Evolutionary conservation across 805 yeast species (phyloP), one percentile per base, ranked within the genome.

Genomic region (Citeromyces nyonsensis): DNA sequence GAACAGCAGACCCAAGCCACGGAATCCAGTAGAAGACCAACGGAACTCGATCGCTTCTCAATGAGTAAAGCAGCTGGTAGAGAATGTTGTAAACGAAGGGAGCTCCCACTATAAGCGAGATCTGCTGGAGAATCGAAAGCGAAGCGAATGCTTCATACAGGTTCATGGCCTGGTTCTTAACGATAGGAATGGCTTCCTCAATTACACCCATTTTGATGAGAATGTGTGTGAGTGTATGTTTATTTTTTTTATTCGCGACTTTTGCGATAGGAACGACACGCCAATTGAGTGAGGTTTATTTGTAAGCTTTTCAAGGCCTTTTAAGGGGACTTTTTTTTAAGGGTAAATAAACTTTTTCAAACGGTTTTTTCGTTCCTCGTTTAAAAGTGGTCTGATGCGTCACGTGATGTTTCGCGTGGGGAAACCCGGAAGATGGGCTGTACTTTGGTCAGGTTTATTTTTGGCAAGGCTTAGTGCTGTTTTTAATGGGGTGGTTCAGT

Each of bases 1-100:
- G 58, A 28, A 81, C 69, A 26, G 96, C 93, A 25, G 91, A 77
- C 30, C 98, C 98, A 29, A 88, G 61, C 94, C 96, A 85, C 22
- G 98, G 98, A 38, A 91, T 63, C 79, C 85, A 77, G 60, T 91
- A 76, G 48, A 81, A 83, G 3, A 84, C 97, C 41, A 88, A 50
- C 3, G 98, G 98, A 8, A 73, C 94, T 35, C 94, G 64, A 55
- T 84, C 94, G 35, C 60, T 73, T 55, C 88, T 66, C 32, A 79
- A 52, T n/a, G 82, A 72, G 51, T 76, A 76, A 10, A 69, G 45
- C 3, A 76, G 54, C 53, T 80, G 91, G 76, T 76, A 78, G 15
- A 64, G 44, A 24, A 77, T 47, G 42, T 72, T 69, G 56, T 75
- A 77, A 20, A 76, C 41, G 47, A 80, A 74, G 10, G 91, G 91